Conservation (phyloP, 495 filamentous ascomycete species). For the Daldinia childiae region DNA sequence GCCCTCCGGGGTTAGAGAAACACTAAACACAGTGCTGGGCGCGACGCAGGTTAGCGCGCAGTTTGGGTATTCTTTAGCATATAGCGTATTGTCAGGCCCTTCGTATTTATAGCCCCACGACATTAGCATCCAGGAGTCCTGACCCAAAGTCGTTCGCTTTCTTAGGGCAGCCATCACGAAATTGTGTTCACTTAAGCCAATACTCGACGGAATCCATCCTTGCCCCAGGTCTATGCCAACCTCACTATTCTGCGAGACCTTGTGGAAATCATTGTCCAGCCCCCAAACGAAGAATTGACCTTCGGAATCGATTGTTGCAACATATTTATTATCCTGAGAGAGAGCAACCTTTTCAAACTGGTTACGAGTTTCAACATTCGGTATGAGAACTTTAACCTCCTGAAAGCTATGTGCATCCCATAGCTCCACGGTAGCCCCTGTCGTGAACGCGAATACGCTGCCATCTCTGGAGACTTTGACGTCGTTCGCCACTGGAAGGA, state of each 20-base stretch:
- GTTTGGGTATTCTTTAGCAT: not conserved
- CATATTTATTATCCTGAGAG: conserved; percentile 1
- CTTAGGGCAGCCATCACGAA: not conserved
- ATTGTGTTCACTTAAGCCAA: not conserved
- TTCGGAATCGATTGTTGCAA: not conserved
- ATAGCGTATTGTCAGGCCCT: not conserved
- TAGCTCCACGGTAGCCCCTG: conserved; percentile 1
- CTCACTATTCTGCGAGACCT: not conserved
- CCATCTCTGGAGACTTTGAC: not conserved
- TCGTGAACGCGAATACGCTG: not conserved
- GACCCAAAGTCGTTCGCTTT: not conserved
- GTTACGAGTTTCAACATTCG: not conserved
- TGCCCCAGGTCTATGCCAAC: not conserved
- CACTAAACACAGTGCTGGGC: conserved; percentile 7
- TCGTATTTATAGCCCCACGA: conserved; percentile 12
- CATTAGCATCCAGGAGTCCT: conserved; percentile 2
- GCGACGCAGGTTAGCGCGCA: conserved; percentile 6
- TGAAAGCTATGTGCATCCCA: conserved; percentile 8
- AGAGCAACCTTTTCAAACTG: conserved; percentile 1
- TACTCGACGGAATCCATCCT: conserved; percentile 8
- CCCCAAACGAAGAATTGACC: conserved; percentile 6
- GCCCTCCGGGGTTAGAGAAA: not conserved
- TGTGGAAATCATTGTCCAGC: not conserved
- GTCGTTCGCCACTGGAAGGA: conserved; percentile 5
- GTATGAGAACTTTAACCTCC: not conserved